Base-by-base conservation (phyloP, 2,329 filamentous ascomycete genomes). In the Cercospora canescens region DNA sequence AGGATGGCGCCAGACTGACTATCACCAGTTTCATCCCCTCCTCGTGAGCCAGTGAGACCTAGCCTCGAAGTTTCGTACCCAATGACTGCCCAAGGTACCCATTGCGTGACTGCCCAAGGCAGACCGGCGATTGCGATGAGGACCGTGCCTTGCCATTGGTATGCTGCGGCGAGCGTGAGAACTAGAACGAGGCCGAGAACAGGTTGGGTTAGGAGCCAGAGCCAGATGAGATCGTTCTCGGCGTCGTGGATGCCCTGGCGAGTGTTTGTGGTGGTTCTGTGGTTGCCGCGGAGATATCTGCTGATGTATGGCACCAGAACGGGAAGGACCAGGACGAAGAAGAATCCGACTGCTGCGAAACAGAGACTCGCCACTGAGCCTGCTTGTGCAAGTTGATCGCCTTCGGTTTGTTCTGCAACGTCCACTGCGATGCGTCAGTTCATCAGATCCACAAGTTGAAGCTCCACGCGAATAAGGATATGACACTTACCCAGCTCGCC, bases 61-160 rank as follows among this genome's bases (percentile, higher is more conserved):
- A 69, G 50, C 30, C 63, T 64, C 2, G 65, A 67, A 4, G 63
- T 64, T 56, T 71, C 69, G 37, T 66, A 69, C 1, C 69, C 69
- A 30, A 71, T 63, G 16, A 71, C 60, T 1, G 69, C 67, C 32
- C 60, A 68, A 4, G 69, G 69, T 0, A 71, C 69, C 69, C 69
- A 69, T 39, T 71, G 67, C 18, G 69, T 69, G 6, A 71, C 69
- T 21, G 67, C 67, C 69, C 69, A 71, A 6, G 69, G 69, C 0
- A 71, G 39, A 32, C 69, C 69, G 5, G 67, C 69, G 0, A 65
- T 7, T 2, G 65, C 69, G 7, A 71, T 55, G 18, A 71, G 67
- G 4, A 69, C 50, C 18, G 69, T 71, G 11, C 69, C 69, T 67
- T 71, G 69, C 67, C 67, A 71, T 65, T 69, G 65, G 18, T 67